phyloP scores from a whole-genome alignment of 225 moss, liverwort and hornwort genomes.

The Physcomitrium patens region DNA sequence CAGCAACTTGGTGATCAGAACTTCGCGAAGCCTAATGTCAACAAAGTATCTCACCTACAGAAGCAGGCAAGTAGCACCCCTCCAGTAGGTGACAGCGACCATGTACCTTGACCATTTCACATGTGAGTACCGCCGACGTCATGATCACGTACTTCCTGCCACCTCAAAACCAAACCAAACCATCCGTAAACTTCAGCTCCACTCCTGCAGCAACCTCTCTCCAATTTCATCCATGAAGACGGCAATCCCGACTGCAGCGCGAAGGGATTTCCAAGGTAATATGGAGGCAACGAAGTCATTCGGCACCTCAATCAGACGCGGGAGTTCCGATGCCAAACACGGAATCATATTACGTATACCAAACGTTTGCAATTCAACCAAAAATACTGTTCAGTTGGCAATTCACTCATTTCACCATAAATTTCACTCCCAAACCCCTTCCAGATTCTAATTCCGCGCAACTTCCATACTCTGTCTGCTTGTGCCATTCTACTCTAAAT shows the following conservation, averaged over 20 bases:
- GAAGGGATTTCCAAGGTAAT: neutral
- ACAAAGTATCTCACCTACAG: slow-evolving; percentile 66
- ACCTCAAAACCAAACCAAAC: slow-evolving; percentile 22
- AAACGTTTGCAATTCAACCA: neutral
- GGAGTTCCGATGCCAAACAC: neutral
- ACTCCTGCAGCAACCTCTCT: slow-evolving; percentile 29
- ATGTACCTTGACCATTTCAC: slow-evolving; percentile 88
- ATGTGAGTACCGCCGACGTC: slow-evolving; percentile 88
- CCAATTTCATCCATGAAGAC: slow-evolving; percentile 18
- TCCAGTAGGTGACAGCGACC: slow-evolving; percentile 54
- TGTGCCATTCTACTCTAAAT: slow-evolving; percentile 16
- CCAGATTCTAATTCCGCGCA: neutral
- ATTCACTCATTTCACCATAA: neutral
- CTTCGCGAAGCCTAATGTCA: slow-evolving; percentile 34
- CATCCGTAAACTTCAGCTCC: slow-evolving; percentile 40
- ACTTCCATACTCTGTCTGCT: too few species aligned
- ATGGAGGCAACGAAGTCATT: slow-evolving; percentile 17
- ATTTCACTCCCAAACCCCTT: slow-evolving; percentile 6
- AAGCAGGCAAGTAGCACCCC: slow-evolving; percentile 50
- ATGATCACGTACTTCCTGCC: slow-evolving; percentile 84
- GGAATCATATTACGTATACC: neutral
- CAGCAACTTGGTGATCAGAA: slow-evolving; percentile 21
- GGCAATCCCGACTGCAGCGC: slow-evolving; percentile 22
- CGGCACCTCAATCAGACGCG: neutral
- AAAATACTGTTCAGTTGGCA: neutral